phyloP scores from a whole-genome alignment of 2,329 filamentous ascomycete species.

The Alternaria arborescens region DNA sequence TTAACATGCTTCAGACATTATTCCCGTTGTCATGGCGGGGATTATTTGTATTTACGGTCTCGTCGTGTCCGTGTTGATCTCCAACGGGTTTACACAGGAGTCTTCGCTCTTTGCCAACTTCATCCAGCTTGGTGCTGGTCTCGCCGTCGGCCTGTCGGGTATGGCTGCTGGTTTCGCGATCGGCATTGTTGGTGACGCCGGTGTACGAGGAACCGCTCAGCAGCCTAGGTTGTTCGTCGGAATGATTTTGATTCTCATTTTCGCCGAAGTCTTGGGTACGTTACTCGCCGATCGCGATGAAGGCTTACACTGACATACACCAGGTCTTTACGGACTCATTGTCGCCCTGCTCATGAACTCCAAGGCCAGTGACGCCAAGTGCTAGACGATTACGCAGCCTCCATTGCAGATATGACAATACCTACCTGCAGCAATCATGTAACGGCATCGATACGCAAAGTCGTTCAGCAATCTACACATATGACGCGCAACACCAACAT shows the following conservation, averaged over 20 bases:
- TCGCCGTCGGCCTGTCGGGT: conserved; percentile 78
- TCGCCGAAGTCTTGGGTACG: conserved; percentile 96
- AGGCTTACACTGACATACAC: conserved; percentile 8
- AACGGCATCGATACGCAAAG: conserved; percentile 26
- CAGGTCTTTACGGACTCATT: conserved; percentile 98
- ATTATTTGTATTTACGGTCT: conserved; percentile 94
- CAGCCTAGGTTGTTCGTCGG: conserved; percentile 90
- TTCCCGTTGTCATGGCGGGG: conserved; percentile 99
- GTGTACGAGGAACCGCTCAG: conserved; percentile 86
- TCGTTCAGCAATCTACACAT: conserved; percentile 24
- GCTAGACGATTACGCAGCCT: conserved; percentile 21
- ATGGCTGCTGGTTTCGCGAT: conserved; percentile 86
- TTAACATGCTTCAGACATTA: conserved; percentile 75
- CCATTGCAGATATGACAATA: conserved; percentile 45
- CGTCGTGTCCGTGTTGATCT: conserved; percentile 64
- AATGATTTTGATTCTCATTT: conserved; percentile 99
- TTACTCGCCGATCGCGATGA: conserved; percentile 23
- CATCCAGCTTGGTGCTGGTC: conserved; percentile 63
- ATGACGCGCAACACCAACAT: conserved; percentile 37
- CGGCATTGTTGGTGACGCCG: conserved; percentile 74
- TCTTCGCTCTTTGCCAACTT: conserved; percentile 60
- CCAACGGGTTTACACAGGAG: conserved; percentile 60
- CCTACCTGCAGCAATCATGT: conserved; percentile 36
- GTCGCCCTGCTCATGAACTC: conserved; percentile 99
- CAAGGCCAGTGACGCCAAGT: conserved; percentile 62